Percentiles rank a stretch among this genome's conserved stretches.
phyloP scores from a whole-genome alignment of 2,329 filamentous ascomycete species.

The Penicillium sp. region DNA sequence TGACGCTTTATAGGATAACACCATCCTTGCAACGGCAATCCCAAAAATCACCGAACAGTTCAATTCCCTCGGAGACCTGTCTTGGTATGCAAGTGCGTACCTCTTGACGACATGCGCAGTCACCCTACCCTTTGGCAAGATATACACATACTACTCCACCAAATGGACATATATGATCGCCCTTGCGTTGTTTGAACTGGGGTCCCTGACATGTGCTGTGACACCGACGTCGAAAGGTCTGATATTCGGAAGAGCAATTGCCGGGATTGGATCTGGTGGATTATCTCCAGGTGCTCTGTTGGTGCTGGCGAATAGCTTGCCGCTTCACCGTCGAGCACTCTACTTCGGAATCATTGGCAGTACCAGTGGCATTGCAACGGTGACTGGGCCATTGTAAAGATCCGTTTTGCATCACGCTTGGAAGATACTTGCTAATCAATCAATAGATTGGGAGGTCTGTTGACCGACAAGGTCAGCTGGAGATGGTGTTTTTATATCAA shows the following conservation, averaged over 20 bases:
- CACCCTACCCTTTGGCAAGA: conserved; percentile 41
- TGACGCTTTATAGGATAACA: conserved; percentile 31
- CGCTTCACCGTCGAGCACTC: conserved; percentile 37
- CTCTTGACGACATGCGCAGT: conserved; percentile 42
- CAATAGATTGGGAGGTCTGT: conserved; percentile 40
- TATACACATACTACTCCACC: conserved; percentile 42
- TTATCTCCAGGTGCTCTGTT: conserved; percentile 39
- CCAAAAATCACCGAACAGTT: conserved; percentile 48
- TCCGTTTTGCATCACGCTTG: too few relatives aligned
- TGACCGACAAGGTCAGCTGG: conserved; percentile 41
- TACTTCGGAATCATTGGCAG: conserved; percentile 41
- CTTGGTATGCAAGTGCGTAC: conserved; percentile 47
- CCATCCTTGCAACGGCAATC: conserved; percentile 45
- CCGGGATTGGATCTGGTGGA: conserved; percentile 38
- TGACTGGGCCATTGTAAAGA: conserved; percentile 38
- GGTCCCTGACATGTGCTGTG: conserved; percentile 37
- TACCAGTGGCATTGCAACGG: conserved; percentile 41
- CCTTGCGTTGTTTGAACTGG: conserved; percentile 41
- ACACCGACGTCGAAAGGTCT: conserved; percentile 37
- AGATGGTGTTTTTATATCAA: conserved; percentile 45
- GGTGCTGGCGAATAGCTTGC: conserved; percentile 39
- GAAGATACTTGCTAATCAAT: background rate
- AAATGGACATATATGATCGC: conserved; percentile 43
- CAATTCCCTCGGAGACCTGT: conserved; percentile 43
- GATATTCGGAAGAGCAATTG: conserved; percentile 41